Evolutionary conservation across 345 rosid species (phyloP).

Genomic region (Eucalyptus victrix): DNA sequence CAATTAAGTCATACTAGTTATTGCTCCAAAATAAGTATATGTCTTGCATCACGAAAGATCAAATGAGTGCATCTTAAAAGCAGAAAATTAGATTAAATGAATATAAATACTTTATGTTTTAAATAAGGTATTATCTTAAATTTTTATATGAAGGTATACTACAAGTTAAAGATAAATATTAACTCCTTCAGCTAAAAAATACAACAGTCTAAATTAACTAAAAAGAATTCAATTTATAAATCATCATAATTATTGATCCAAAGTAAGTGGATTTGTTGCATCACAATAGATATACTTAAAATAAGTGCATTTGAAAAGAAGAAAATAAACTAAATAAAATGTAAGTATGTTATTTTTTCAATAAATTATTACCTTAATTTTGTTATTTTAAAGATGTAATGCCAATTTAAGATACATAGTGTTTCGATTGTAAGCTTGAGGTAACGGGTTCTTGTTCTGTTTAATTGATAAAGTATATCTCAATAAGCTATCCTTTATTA

Average conservation of each 20-base stretch:
- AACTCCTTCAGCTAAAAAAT: not conserved
- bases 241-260: no score
- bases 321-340: no score
- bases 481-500: no score
- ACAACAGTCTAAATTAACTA: no score
- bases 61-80: not conserved
- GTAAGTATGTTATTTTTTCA: not conserved
- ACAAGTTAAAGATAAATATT: not conserved
- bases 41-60: not conserved
- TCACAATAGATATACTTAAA: not conserved
- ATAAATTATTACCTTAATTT: no score
- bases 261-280: not conserved
- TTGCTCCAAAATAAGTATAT: not conserved
- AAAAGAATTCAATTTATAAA: no score
- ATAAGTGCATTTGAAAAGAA: not conserved
- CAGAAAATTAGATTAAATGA: not conserved
- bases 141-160: not conserved
- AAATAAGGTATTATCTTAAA: not conserved
- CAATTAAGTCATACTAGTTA: not conserved
- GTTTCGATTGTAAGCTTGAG: not conserved
- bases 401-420: not conserved
- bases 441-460: not conserved
- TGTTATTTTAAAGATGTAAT: no score
- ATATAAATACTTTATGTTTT: not conserved
- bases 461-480: no score